phyloP scores from a whole-genome alignment of 768 basidiomycete species.

The Boletus rufocinnamomeus region DNA sequence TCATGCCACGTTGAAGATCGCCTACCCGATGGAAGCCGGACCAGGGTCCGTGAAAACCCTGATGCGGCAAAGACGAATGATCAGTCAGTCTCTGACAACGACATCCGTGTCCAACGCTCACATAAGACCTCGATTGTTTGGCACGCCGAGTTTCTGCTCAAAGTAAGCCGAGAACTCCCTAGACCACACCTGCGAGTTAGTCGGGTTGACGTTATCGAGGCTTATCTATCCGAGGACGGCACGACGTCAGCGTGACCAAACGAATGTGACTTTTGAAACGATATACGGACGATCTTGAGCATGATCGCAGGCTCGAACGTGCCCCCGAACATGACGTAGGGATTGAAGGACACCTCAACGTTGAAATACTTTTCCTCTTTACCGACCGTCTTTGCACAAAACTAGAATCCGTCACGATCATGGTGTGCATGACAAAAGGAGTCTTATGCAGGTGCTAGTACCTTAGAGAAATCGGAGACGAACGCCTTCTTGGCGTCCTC shows the following conservation, averaged over 20 bases:
- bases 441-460: slow-evolving; percentile 17
- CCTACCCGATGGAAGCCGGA: slow-evolving; percentile 28
- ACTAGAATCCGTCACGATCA: slow-evolving; percentile 35
- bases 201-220: slow-evolving; percentile 54
- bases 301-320: slow-evolving; percentile 67
- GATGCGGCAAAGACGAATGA: background rate
- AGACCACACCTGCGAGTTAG: slow-evolving; percentile 53
- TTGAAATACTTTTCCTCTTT: slow-evolving; percentile 60
- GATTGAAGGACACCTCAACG: slow-evolving; percentile 57
- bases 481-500: slow-evolving; percentile 37
- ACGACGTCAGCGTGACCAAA: background rate
- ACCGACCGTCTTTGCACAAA: slow-evolving; percentile 50
- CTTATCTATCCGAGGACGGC: slow-evolving; percentile 45
- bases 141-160: slow-evolving; percentile 51
- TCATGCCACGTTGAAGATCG: background rate
- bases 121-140: slow-evolving; percentile 63
- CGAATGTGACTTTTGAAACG: background rate
- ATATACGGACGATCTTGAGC: slow-evolving; percentile 54
- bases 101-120: slow-evolving; percentile 21
- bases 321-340: slow-evolving; percentile 60
- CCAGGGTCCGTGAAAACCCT: slow-evolving; percentile 34
- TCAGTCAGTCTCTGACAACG: background rate
- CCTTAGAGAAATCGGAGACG: slow-evolving; percentile 59
- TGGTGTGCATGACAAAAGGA: background rate
- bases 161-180: slow-evolving; percentile 57